A percentile compares a stretch with the other conserved stretches of the same genome.
Evolutionary conservation across 371 early-diverging fungal genomes (phyloP).

Genomic region (Choanephora cucurbitarum): DNA sequence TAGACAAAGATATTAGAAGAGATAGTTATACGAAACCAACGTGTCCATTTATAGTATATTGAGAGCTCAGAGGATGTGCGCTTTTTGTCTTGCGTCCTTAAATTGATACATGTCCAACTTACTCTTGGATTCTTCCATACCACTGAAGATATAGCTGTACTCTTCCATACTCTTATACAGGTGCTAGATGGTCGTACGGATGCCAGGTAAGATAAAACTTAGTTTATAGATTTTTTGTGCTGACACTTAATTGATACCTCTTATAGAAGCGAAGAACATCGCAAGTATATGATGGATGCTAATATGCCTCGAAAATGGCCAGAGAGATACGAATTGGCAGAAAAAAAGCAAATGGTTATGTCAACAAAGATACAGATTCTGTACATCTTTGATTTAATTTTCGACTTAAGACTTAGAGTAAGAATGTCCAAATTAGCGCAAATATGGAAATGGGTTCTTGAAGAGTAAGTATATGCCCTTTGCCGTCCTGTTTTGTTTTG

Average conservation of each 20-base stretch:
- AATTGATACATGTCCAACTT: slow-evolving; percentile 37
- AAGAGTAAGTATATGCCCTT: slow-evolving; percentile 33
- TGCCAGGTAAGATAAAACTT: slow-evolving; percentile 26
- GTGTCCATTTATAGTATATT: slow-evolving; percentile 27
- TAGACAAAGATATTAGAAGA: neutral
- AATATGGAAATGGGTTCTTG: slow-evolving; percentile 29
- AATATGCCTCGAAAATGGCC: slow-evolving; percentile 26
- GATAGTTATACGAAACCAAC: too few species aligned
- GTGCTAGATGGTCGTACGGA: slow-evolving; percentile 51
- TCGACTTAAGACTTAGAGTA: slow-evolving; percentile 47
- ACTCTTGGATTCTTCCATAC: slow-evolving; percentile 41
- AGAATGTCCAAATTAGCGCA: slow-evolving; percentile 35
- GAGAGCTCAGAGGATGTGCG: slow-evolving; percentile 26
- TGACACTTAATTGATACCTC: too few species aligned
- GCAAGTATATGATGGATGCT: slow-evolving; percentile 17
- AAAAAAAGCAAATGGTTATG: slow-evolving; percentile 43
- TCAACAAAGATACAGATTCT: slow-evolving; percentile 53
- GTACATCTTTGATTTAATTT: slow-evolving; percentile 48
- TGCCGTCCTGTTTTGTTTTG: too few species aligned
- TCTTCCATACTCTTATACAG: slow-evolving; percentile 42
- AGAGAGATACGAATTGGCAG: slow-evolving; percentile 45
- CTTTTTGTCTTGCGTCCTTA: slow-evolving; percentile 36
- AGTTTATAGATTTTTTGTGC: too few species aligned
- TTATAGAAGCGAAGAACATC: slow-evolving; percentile 33
- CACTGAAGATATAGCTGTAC: slow-evolving; percentile 24